Conservation (phyloP, 352 stramenopile species). For the Pythium apleroticum region DNA sequence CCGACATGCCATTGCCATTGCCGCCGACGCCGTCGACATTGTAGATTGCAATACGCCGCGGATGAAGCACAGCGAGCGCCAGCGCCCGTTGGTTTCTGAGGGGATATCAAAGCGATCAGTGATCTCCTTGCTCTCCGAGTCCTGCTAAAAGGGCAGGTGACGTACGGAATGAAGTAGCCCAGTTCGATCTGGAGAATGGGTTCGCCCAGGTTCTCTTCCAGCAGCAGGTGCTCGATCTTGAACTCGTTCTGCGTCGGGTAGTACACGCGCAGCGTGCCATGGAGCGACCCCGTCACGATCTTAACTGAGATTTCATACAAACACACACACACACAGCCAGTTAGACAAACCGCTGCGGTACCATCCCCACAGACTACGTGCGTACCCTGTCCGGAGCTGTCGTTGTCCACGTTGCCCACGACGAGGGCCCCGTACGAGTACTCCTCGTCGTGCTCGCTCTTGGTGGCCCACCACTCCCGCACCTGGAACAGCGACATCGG, state of each 20-base stretch:
- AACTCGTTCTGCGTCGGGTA: slow-evolving; percentile 77
- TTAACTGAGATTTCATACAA: slow-evolving; percentile 45
- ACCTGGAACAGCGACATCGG: slow-evolving; percentile 92
- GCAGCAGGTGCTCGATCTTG: slow-evolving; percentile 86
- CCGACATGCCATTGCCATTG: slow-evolving; percentile 59
- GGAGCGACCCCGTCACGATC: slow-evolving; percentile 88
- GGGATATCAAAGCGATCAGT: neutral
- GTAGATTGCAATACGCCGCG: slow-evolving; percentile 76
- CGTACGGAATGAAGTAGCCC: slow-evolving; percentile 83
- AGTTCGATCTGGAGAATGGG: slow-evolving; percentile 88
- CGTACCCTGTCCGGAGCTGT: slow-evolving; percentile 48
- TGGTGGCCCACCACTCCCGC: slow-evolving; percentile 86
- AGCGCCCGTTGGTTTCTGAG: slow-evolving; percentile 52
- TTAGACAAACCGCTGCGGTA: neutral
- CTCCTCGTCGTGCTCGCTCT: slow-evolving; percentile 74
- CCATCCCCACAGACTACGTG: no score
- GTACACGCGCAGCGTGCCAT: slow-evolving; percentile 87
- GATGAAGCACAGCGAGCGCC: slow-evolving; percentile 87
- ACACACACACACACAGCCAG: neutral
- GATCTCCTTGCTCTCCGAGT: neutral
- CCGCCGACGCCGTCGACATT: slow-evolving; percentile 77
- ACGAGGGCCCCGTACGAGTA: slow-evolving; percentile 73
- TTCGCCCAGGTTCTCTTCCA: slow-evolving; percentile 83
- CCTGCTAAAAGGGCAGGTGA: no score
- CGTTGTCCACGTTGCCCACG: slow-evolving; percentile 89